Base-by-base conservation (phyloP, 2,329 filamentous ascomycete genomes). In the Trichoderma oligosporum region DNA sequence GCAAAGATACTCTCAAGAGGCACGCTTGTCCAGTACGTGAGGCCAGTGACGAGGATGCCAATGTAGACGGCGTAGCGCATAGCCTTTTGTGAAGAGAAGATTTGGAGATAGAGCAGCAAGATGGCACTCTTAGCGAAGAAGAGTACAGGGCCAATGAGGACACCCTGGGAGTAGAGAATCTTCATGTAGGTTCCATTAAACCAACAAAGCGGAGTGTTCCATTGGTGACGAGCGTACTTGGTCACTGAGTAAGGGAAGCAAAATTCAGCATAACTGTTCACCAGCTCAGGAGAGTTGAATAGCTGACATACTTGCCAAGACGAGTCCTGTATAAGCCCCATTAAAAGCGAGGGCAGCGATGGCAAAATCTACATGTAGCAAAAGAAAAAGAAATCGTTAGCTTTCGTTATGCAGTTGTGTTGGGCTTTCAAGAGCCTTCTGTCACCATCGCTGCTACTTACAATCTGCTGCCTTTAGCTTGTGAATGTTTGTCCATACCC, bases 81-180 rank as follows among this genome's bases (percentile, higher is more conserved):
- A 7, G 11, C n/a, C 24, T 31, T 51, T 16, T 59, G 27, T 4
- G 60, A 45, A 2, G 46, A 35, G 47, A 65, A 65, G 22, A 65
- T 38, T 41, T 64, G 58, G 7, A 46, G 56, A 16, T 61, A 64
- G 20, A 64, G 36, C 22, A 65, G 29, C 35, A 64, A 39, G 33
- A 65, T 65, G 38, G 62, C 56, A 2, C 51, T 56, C 31, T 61
- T 63, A 36, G 58, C 16, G 44, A 65, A 63, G 56, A 65, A 64
- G 31, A 59, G 36, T n/a, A 39, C 57, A 5, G 56, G 56, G 1
- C 42, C 25, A 11, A 60, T 48, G 1, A 64, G 24, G 4, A 61
- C 31, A 7, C 44, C 56, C 25, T 61, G 54, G 41, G 35, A 41
- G 16, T 63, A 64, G 22, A 57, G 18, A 5, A 56, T 5, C 36